Conservation (phyloP, 805 yeast genomes). For the Kodamaea neixiangensis region DNA sequence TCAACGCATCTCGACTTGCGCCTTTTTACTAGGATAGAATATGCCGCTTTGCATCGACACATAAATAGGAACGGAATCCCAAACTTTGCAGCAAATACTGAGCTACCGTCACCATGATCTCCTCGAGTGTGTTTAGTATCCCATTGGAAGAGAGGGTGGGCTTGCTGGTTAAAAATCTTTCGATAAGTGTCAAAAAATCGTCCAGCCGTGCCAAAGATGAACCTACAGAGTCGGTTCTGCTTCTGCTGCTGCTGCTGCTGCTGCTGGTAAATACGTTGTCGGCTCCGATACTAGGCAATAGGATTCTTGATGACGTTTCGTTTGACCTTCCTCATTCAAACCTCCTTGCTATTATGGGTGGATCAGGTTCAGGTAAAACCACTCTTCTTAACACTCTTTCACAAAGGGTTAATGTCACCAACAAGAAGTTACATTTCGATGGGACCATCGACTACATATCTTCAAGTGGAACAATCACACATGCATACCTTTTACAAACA, state of each 20-base stretch:
- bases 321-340: conserved; percentile 61
- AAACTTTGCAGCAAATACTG: not conserved
- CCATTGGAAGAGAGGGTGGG: conserved; percentile 13
- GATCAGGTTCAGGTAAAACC: conserved; percentile 87
- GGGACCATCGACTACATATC: conserved; percentile 43
- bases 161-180: conserved; percentile 12
- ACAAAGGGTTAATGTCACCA: conserved; percentile 45
- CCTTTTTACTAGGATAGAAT: not conserved
- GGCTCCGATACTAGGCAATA: not conserved
- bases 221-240: not conserved
- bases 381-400: conserved; percentile 71
- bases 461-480: conserved; percentile 18
- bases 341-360: conserved; percentile 80
- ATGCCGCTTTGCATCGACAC: not conserved
- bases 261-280: not conserved
- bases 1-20: too few species aligned
- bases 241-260: not conserved
- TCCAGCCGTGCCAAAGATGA: not conserved
- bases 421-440: conserved; percentile 40
- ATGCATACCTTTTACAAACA: conserved; percentile 74
- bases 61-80: not conserved
- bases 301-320: conserved; percentile 48
- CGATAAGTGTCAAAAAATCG: conserved; percentile 5
- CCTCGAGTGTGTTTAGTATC: conserved; percentile 4
- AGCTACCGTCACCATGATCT: not conserved